Evolutionary conservation across 2,329 filamentous ascomycete genomes (phyloP).

Genomic region (Fusarium nodosum): DNA sequence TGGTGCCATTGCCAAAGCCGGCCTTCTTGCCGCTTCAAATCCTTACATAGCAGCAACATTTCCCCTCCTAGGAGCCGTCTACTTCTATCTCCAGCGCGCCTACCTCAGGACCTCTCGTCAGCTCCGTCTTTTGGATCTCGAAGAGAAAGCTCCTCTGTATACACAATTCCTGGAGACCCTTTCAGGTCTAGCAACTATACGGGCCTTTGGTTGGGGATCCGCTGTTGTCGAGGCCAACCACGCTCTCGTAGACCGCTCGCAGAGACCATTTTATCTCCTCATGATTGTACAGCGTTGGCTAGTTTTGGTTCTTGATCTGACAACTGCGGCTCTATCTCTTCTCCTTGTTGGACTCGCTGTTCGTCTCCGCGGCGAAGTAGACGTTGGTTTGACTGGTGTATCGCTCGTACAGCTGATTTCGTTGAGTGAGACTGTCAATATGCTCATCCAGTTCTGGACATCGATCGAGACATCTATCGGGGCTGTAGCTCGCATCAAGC

Average conservation of each 20-base stretch:
- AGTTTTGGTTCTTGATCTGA: slow-evolving; percentile 63
- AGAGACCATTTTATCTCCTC: slow-evolving; percentile 69
- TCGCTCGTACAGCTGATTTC: slow-evolving; percentile 52
- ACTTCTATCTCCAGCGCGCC: slow-evolving; percentile 60
- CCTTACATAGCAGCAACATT: slow-evolving; percentile 58
- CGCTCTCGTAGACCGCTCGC: slow-evolving; percentile 65
- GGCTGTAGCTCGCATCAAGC: slow-evolving; percentile 54
- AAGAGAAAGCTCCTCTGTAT: slow-evolving; percentile 58
- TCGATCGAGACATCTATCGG: slow-evolving; percentile 56
- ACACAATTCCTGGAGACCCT: slow-evolving; percentile 62
- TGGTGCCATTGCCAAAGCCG: slow-evolving; percentile 45
- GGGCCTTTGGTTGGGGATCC: slow-evolving; percentile 65
- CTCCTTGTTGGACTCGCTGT: slow-evolving; percentile 64
- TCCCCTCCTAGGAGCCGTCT: slow-evolving; percentile 57
- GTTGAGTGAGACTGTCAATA: slow-evolving; percentile 54
- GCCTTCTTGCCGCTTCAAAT: slow-evolving; percentile 45
- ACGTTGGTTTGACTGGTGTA: slow-evolving; percentile 53
- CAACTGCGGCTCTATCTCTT: slow-evolving; percentile 62
- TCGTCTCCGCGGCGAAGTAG: slow-evolving; percentile 46
- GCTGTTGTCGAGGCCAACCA: slow-evolving; percentile 60
- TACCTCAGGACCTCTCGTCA: slow-evolving; percentile 61
- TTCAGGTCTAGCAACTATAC: slow-evolving; percentile 62
- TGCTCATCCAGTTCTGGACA: slow-evolving; percentile 56
- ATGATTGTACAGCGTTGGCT: slow-evolving; percentile 71
- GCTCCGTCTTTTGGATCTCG: slow-evolving; percentile 58